Evolutionary conservation across 1,139 yeast species (phyloP), one percentile per base, ranked within the genome.

Genomic region (Lodderomyces margitis): DNA sequence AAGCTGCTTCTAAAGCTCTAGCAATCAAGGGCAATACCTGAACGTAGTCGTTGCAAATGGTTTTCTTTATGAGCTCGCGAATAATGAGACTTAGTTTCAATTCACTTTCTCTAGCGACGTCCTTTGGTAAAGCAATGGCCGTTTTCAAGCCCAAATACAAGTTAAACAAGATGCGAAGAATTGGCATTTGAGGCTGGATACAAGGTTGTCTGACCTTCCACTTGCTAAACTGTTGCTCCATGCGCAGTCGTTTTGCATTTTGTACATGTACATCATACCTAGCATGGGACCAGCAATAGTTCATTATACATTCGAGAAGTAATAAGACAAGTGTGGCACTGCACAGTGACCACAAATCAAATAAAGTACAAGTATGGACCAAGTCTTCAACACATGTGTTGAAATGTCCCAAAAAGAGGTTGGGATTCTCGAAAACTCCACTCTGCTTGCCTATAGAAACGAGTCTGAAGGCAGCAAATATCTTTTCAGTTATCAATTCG

Each of bases 251-350:
- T 25, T 28, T 40, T 1, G 16, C 15, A 19, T 42, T 45, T 21
- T 38, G 43, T 3, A 46, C 47, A 21, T 38, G 39, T 3, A 46
- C 47, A 21, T 38, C 38, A 19, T 33, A 47, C 30, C 48, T 56
- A 68, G 73, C 71, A 39, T 70, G 73, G 8, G 59, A 55, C 58
- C 70, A 66, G 44, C 70, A 66, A 46, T 68, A 72, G 27, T 52
- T 55, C 25, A 69, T 51, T 9, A 69, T 40, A 49, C 65, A 55
- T 40, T 70, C 76, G 17, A 67, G 44, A 5, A 56, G 30, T 5
- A 62, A 42, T 5, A 53, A 41, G 38, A 56, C 61, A 7, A 53
- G 39, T 6, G 40, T 40, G 1, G 45, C 32, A 6, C 44, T 39
- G 2, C 51, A 37, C 3, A 49, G 43, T 11, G 52, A 54, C 16